Evolutionary conservation across 75 land plant species (phyloP).

Genomic region (Picea sitchensis): DNA sequence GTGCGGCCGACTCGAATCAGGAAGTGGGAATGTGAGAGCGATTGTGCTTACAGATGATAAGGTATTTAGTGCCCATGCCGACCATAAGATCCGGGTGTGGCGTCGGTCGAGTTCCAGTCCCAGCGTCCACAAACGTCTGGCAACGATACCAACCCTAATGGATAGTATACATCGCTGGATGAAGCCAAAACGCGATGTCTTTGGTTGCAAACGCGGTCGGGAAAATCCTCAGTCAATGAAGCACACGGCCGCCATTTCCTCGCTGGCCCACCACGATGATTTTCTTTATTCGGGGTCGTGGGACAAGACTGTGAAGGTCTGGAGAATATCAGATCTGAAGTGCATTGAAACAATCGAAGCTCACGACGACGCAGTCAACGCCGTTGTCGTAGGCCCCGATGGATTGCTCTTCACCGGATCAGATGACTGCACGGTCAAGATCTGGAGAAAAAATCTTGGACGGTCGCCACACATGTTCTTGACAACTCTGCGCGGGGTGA

Average conservation of each 20-base stretch:
- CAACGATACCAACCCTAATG: constrained; percentile 50
- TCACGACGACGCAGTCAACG: constrained; percentile 46
- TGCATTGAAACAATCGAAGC: constrained; percentile 49
- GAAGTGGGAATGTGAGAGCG: constrained; percentile 42
- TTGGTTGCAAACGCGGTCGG: constrained; percentile 30
- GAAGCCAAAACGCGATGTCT: constrained; percentile 51
- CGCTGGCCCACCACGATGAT: constrained; percentile 5
- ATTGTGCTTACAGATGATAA: constrained; percentile 24
- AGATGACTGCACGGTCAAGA: constrained; percentile 53
- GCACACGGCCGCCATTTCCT: constrained; percentile 35
- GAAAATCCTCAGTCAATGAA: not conserved
- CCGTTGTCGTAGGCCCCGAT: constrained; percentile 22
- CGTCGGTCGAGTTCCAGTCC: not conserved
- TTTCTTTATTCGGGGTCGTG: constrained; percentile 57
- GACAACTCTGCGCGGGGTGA: not conserved
- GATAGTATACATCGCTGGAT: constrained; percentile 35
- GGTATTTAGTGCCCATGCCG: constrained; percentile 68
- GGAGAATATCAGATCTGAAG: constrained; percentile 37
- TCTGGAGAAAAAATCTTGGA: constrained; percentile 29
- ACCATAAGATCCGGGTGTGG: constrained; percentile 78
- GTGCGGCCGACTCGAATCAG: constrained; percentile 43
- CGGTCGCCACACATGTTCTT: not conserved
- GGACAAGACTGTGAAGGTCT: constrained; percentile 61
- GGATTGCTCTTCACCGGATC: constrained; percentile 54
- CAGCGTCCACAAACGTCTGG: constrained; percentile 31